Evolutionary conservation across 768 basidiomycete genomes (phyloP).

Genomic region (Neoboletus magnificus): DNA sequence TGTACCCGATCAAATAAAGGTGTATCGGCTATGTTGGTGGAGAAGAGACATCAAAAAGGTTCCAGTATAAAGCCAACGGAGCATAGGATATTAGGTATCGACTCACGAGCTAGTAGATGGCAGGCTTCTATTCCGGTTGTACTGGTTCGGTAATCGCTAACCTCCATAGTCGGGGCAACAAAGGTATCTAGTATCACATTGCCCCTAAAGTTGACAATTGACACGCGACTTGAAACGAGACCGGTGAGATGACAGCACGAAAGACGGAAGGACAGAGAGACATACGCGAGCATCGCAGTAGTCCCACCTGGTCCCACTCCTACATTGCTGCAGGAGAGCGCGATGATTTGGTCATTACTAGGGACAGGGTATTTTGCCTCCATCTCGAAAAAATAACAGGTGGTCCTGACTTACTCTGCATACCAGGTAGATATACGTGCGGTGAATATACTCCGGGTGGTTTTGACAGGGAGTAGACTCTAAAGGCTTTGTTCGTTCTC

Average conservation of each 20-base stretch:
- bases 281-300: conserved; percentile 80
- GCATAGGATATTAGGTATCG: not conserved
- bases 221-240: conserved; percentile 41
- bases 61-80: not conserved
- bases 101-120: conserved; percentile 41
- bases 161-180: conserved; percentile 62
- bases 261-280: conserved; percentile 15
- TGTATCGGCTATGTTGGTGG: conserved; percentile 30
- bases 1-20: conserved; percentile 64
- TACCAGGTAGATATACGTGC: conserved; percentile 24
- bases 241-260: conserved; percentile 6
- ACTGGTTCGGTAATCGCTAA: conserved; percentile 70
- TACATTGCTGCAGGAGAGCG: conserved; percentile 65
- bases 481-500: conserved; percentile 15
- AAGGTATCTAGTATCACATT: conserved; percentile 56
- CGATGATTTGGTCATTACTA: conserved; percentile 47
- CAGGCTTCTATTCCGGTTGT: conserved; percentile 53
- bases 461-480: conserved; percentile 15
- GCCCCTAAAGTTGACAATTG: conserved; percentile 59
- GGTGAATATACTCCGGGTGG: conserved; percentile 7
- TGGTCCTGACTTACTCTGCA: conserved; percentile 16
- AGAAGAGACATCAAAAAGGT: not conserved
- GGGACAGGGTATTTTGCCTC: conserved; percentile 33
- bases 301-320: conserved; percentile 80
- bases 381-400: conserved; percentile 22